These are phyloP conservation scores for Halophytophthora polymorphica DNA, from an alignment of 352 stramenopile genomes.

Conservation along the genomic window DNA sequence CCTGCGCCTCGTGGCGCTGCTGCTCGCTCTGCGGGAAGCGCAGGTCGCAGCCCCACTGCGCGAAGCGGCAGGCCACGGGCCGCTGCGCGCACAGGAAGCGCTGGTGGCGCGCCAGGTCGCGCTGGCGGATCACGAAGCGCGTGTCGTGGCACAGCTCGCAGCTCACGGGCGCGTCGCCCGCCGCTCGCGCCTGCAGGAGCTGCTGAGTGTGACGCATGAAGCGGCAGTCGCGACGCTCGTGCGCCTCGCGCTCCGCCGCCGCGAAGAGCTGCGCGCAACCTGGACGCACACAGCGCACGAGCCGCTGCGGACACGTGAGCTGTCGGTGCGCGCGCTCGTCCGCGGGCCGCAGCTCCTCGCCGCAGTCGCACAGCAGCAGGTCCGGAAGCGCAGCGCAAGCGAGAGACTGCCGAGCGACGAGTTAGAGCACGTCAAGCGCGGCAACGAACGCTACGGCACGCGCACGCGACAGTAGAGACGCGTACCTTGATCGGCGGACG, in stretches of 20 bases:
- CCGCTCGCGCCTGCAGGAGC: constrained; percentile 36
- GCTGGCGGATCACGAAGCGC: constrained; percentile 26
- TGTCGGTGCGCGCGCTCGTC: constrained; percentile 37
- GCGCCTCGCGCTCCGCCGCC: constrained; percentile 20
- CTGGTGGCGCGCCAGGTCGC: constrained; percentile 41
- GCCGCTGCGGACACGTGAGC: constrained; percentile 33
- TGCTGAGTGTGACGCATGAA: constrained; percentile 29
- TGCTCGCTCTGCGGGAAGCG: constrained; percentile 35
- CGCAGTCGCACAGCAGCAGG: constrained; percentile 45
- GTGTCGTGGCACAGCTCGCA: constrained; percentile 41
- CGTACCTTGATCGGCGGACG: constrained; percentile 8
- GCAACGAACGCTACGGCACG: background rate
- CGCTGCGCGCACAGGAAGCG: constrained; percentile 48
- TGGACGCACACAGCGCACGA: constrained; percentile 39
- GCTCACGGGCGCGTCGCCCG: constrained; percentile 32
- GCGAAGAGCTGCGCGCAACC: constrained; percentile 41
- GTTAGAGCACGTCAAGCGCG: constrained; percentile 10
- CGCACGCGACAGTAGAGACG: background rate
- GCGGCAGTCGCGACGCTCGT: constrained; percentile 42
- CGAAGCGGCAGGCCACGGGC: constrained; percentile 40
- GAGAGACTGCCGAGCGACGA: constrained; percentile 1
- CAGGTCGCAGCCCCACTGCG: constrained; percentile 45
- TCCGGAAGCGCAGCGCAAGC: constrained; percentile 19
- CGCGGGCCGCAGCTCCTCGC: constrained; percentile 38
- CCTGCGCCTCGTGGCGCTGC: constrained; percentile 32